Base-by-base conservation (phyloP, 305 asterid species). In the Fraxinus latifolia region DNA sequence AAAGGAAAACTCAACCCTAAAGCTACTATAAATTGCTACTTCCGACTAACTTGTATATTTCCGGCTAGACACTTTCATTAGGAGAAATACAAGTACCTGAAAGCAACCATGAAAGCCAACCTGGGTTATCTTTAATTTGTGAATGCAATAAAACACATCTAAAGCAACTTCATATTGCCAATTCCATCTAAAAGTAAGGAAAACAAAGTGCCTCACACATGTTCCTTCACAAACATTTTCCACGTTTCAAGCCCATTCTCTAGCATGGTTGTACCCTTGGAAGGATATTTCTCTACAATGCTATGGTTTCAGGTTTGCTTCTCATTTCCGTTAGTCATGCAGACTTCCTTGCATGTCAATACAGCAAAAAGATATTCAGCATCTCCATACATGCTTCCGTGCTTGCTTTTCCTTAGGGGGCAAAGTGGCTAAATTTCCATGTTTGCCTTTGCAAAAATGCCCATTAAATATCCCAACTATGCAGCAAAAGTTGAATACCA, bases 301-400 rank as follows among this genome's bases (percentile, higher is more conserved):
- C 60, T 33, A 19, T 1, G 44, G 27, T 74, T 84, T 76, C 82
- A 77, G 31, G 71, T 84, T 70, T 39, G 74, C 47, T 19, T 79
- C 79, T 42, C 50, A 68, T 1, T 33, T 62, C 44, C 12, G 3
- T 23, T 31, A 15, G 25, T 70, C 79, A 71, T 32, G 79, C 21
- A 37, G 31, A 31, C 76, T 39, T 53, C 76, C 71, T 25, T 67
- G 42, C 68, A 77, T 71, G 62, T 31, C n/a, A 17, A 34, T 19
- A 33, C 76, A 55, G 39, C 47, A 14, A 55, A 31, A 60, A 12
- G 70, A 47, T 77, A 42, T 44, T 44, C 71, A 11, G 50, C 65
- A 37, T 73, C 31, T 50, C 32, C 70, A 27, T 25, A 5, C 19
- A 42, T 7, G 71, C 79, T 15, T 19, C 34, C 74, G 7, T 33